Evolutionary conservation across 2,329 filamentous ascomycete species (phyloP), one percentile per base, ranked within the genome.

Genomic region (Xylariales sp.): DNA sequence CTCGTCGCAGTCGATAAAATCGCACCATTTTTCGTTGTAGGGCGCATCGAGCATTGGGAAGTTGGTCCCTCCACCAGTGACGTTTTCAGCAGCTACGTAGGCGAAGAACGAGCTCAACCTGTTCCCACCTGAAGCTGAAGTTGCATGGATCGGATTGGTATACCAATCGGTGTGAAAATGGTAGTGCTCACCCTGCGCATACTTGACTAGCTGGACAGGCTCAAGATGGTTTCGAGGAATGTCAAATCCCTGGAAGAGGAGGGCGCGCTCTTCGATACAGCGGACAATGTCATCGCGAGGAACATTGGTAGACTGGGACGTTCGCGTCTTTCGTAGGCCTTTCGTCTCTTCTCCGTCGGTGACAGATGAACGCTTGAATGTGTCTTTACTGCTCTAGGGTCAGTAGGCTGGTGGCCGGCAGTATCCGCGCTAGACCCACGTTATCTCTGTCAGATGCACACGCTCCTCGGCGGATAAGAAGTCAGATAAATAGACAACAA

Each of bases 101-200:
- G 61, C 70, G 48, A 74, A 74, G 52, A 74, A 71, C 11, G 68
- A 71, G 16, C 62, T 66, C 4, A 61, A 47, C 1, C 70, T 58
- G 50, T 73, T 73, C 6, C 69, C 69, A 9, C 70, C 69, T 8
- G 63, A 49, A 1, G 54, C 58, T 8, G 62, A 58, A 1, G 60
- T 58, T n/a, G 63, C 58, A 32, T 68, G 62, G 3, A 55, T 48
- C 2, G 59, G 51, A 39, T 65, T 62, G 4, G 64, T 64, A 57
- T 70, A 73, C 71, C 71, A 74, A 57, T 74, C 71, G 4, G 68
- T 71, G 57, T 74, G 71, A 51, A 66, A 70, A 50, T 71, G 66
- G 53, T 70, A 73, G 42, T 61, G 66, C 50, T 70, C 66, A 11
- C 65, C 65, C 9, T 51, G 46, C 22, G 55, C 64, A 49, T 74